Conservation (phyloP, 2,329 filamentous ascomycete genomes). For the Capronia coronata region DNA sequence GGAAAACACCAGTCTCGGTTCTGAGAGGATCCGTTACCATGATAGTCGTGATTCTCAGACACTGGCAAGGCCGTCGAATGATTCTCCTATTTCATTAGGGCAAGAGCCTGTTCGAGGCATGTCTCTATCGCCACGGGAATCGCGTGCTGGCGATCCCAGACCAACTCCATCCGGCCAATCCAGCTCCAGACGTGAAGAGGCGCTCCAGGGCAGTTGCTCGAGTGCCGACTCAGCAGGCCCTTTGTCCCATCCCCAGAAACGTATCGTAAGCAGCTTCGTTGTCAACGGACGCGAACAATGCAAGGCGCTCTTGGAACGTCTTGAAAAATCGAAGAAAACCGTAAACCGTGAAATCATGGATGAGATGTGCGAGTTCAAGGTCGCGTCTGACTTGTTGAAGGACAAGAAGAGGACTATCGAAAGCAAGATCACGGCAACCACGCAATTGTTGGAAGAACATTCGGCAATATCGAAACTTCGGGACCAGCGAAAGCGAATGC, state of each 20-base stretch:
- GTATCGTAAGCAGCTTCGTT: constrained; percentile 16
- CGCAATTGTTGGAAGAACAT: constrained; percentile 29
- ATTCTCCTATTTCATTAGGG: neutral
- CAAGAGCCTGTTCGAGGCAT: neutral
- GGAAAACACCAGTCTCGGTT: neutral
- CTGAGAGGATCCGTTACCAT: neutral
- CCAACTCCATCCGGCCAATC: neutral
- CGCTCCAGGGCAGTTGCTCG: constrained; percentile 12
- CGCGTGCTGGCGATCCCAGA: neutral
- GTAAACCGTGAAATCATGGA: constrained; percentile 24
- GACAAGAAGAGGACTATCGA: constrained; percentile 29
- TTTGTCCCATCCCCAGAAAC: constrained; percentile 15
- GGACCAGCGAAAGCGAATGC: constrained; percentile 16
- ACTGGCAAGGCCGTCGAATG: neutral
- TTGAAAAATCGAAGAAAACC: constrained; percentile 20
- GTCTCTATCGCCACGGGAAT: constrained; percentile 2
- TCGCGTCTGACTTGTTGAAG: constrained; percentile 18
- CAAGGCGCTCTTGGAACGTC: constrained; percentile 17
- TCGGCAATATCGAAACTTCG: constrained; percentile 27
- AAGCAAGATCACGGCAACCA: constrained; percentile 35
- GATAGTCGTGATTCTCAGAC: neutral
- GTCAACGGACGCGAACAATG: constrained; percentile 11
- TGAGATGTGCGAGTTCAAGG: constrained; percentile 24
- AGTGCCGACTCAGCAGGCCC: neutral
- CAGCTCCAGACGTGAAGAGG: neutral